Evolutionary conservation across 768 basidiomycete species (phyloP), one percentile per base, ranked within the genome.

Genomic region (Boletus coccyginus): DNA sequence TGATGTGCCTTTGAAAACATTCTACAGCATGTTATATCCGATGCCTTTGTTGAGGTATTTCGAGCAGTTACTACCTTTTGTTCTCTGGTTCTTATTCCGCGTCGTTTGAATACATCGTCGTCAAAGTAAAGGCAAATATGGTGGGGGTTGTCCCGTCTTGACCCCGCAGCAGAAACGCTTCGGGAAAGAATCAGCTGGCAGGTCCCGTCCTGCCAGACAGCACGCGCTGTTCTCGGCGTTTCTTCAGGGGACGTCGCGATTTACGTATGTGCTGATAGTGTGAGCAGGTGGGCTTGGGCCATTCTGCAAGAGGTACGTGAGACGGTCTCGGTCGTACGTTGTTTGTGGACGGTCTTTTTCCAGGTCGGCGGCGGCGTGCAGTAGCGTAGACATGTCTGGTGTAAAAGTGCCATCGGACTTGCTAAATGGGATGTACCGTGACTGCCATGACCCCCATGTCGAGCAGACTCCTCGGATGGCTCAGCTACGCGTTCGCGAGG

Each of bases 401-500:
- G 27, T 27, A 27, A 27, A 27, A 27, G 2, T 33, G 33, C 13
- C 13, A 33, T 11, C 43, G 51, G 51, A 24, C 31, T 16, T 39
- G 24, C 41, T 29, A 38, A 51, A 32, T 16, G 43, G 17, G 17
- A 21, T 19, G 4, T 47, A 36, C 50, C 50, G 59, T 61, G 53
- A 32, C 21, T 21, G 5, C 12, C 27, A 49, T 52, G 49, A 35
- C 45, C 46, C 24, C 21, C 2, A 63, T 62, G 65, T 49, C 21
- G 36, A 51, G 74, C 21, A 21, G 21, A 29, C 76, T 91, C 7
- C 76, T 80, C 49, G 91, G 91, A 44, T 93, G 91, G 91, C 75
- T 92, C 55, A 86, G 85, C 61, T 93, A 93, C 64, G 90, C 90
- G 0, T 93, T 92, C 65, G 91, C 91, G 1, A 90, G 90, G 90